Base-by-base conservation (phyloP, 176 grass and related monocot genomes). In the Ensete glaucum region DNA sequence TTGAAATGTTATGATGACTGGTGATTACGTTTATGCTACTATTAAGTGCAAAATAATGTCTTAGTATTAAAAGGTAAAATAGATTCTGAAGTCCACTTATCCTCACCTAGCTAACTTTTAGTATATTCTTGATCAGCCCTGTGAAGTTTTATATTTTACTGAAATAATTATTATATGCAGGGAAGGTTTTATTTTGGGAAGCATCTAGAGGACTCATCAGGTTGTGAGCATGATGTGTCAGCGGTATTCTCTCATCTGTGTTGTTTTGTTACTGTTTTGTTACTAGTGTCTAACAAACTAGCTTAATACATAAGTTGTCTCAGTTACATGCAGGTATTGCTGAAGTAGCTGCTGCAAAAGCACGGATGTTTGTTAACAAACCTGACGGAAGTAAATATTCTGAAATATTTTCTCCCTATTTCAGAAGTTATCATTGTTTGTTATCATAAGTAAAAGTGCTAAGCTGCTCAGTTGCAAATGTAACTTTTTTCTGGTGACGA, bases 341-440 rank as follows among this genome's bases (percentile, higher is more conserved):
- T 77, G 81, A 83, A 62, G 81, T 83, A 63, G 81, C 81, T 83
- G 74, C 81, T 83, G 81, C 81, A 71, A 83, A 83, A 67, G 81
- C 81, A 63, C 65, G 81, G 52, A 83, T 83, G 81, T 83, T 83
- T 63, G 19, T 53, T 50, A 76, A 77, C 62, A 83, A 83, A 54
- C 81, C 81, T 53, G 67, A 83, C 64, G 81, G 81, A 83, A 83
- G 81, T 83, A 83, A 62, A 62, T 58, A 48, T 80, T 69, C 9
- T 14, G 70, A 60, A 25, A 24, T 17, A 65, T 4, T 65, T 53
- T 52, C 49, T 12, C 0, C 14, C 52, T 53, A 10, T 77, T 24
- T 66, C 19, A 24, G 14, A 51, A 50, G 5, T 52, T 50, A 70
- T 50, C 43, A 20, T 50, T 70, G 8, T 50, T 43, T 69, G 20